Percentiles rank a stretch among this genome's conserved stretches.
Conservation (phyloP, 371 early-diverging fungal genomes). For the Mucor racemosus region DNA sequence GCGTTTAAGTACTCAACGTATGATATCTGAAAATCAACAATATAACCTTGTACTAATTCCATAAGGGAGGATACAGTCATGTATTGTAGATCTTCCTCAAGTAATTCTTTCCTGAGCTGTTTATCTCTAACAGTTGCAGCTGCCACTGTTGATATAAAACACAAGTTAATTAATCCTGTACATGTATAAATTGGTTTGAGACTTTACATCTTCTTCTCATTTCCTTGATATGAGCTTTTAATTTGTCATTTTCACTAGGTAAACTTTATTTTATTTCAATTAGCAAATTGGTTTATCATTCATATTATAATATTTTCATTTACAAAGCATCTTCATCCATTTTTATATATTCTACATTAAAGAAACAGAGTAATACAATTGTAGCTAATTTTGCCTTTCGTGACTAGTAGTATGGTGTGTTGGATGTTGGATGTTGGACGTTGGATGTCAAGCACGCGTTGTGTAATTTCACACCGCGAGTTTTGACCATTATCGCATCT, state of each 20-base stretch:
- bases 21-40: neutral
- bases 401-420: neutral
- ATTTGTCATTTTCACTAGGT: conserved; percentile 14
- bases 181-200: too few species aligned
- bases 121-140: conserved; percentile 29
- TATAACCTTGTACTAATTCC: conserved; percentile 25
- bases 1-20: neutral
- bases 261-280: conserved; percentile 1
- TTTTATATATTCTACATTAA: neutral
- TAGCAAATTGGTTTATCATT: neutral
- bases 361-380: neutral
- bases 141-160: conserved; percentile 22
- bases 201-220: conserved; percentile 18
- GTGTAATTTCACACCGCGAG: neutral
- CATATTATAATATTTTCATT: neutral
- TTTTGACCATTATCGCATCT: neutral
- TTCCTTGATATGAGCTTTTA: conserved; percentile 19
- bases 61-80: conserved; percentile 29
- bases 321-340: conserved; percentile 12
- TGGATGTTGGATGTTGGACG: neutral
- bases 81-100: conserved; percentile 41
- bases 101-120: conserved; percentile 27
- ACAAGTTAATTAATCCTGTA: too few species aligned
- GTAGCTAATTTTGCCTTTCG: neutral
- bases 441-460: neutral